Conservation (phyloP, 345 rosid genomes). For the Salix brachista region DNA sequence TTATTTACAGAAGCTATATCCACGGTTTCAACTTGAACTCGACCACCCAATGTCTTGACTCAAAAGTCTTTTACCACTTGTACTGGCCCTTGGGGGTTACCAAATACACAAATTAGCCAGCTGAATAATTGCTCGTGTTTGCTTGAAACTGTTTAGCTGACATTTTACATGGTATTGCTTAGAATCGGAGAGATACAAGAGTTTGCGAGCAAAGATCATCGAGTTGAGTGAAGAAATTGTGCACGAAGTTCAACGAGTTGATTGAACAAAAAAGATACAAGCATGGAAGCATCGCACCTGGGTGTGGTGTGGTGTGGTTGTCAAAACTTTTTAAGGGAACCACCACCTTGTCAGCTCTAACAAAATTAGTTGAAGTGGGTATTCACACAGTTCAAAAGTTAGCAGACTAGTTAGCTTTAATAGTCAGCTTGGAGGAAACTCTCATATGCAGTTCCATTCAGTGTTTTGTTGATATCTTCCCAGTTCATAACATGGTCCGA, state of each 20-base stretch:
- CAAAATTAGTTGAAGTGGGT: conserved; percentile 26
- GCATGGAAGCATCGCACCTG: neutral
- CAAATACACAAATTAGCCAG: neutral
- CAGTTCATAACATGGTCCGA: conserved; percentile 69
- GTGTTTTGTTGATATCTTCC: conserved; percentile 66
- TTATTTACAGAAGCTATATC: too few relatives aligned
- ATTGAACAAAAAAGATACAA: neutral
- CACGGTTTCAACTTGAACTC: too few relatives aligned
- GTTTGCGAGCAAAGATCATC: neutral
- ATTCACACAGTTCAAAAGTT: conserved; percentile 23
- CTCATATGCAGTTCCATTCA: conserved; percentile 65
- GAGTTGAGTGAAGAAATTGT: neutral
- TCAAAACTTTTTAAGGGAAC: neutral
- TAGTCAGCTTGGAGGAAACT: conserved; percentile 59
- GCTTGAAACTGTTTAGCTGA: conserved; percentile 9
- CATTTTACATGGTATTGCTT: conserved; percentile 15
- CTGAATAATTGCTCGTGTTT: conserved; percentile 12
- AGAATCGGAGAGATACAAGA: neutral
- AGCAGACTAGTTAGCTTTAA: conserved; percentile 24
- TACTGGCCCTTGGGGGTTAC: neutral
- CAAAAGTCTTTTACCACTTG: too few relatives aligned
- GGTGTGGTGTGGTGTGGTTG: neutral
- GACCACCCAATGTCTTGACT: too few relatives aligned
- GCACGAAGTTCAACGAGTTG: neutral
- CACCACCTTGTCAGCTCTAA: neutral